phyloP scores from a whole-genome alignment of 1,284 basidiomycete species.

The Ceratobasidium papillatum region DNA sequence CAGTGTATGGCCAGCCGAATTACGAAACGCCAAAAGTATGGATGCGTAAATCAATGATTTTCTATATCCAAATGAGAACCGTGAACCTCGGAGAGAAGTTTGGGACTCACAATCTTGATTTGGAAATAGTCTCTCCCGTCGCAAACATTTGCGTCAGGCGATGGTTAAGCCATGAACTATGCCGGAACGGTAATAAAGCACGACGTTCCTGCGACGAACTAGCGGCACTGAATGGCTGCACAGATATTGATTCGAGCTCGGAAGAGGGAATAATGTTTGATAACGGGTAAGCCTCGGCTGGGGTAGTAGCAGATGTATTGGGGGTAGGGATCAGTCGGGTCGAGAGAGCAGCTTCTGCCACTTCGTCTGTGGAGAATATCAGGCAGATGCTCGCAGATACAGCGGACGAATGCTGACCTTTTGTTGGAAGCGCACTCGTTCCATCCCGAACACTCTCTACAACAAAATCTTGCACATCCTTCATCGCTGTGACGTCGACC shows the following conservation, averaged over 20 bases:
- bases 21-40: constrained; percentile 74
- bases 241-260: constrained; percentile 74
- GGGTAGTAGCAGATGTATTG: constrained; percentile 68
- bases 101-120: constrained; percentile 60
- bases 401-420: constrained; percentile 58
- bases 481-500: constrained; percentile 86
- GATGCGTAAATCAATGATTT: constrained; percentile 83
- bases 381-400: background rate
- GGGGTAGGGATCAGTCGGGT: constrained; percentile 79
- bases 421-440: constrained; percentile 70
- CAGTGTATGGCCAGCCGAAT: constrained; percentile 57
- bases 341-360: constrained; percentile 70
- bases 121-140: constrained; percentile 60
- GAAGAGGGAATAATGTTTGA: constrained; percentile 77
- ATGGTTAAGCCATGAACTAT: constrained; percentile 73
- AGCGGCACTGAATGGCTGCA: constrained; percentile 64
- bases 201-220: constrained; percentile 60
- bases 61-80: constrained; percentile 54
- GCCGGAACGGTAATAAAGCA: constrained; percentile 66
- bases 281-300: constrained; percentile 76
- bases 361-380: background rate
- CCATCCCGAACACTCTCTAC: constrained; percentile 81
- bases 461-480: constrained; percentile 77
- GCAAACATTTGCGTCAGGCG: constrained; percentile 61
- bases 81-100: background rate